Base-by-base conservation (phyloP, 805 yeast species). In the Schwanniomyces pseudopolymorphus region DNA sequence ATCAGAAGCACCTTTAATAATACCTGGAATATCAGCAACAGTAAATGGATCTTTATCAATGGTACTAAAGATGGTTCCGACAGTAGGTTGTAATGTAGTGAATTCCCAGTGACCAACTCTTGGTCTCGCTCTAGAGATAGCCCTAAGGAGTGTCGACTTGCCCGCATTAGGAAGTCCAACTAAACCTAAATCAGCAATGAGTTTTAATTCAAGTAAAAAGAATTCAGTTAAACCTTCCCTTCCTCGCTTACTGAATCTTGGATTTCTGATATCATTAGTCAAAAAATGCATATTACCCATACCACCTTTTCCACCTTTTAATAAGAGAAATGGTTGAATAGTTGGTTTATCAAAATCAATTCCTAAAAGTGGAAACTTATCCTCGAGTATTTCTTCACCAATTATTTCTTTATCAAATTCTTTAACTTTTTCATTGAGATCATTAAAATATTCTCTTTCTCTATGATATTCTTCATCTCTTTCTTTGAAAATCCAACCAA, bases 111-210 rank as follows among this genome's bases (percentile, higher is more conserved):
- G 96, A 0, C 98, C 99, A 11, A 94, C 87, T 46, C 88, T 74
- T 1, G 99, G 97, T 46, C 84, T 75, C 0, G 99, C 98, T 45
- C 83, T 81, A 0, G 97, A 88, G 13, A 94, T 89, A 8, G 95
- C 90, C 45, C 95, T 72, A 39, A 94, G 67, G 25, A 94, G 73
- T 0, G 97, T 89, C 3, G 96, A 89, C 61, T 94, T 94, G 0
- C 99, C 99, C 3, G 98, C 97, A 65, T 94, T 94, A 1, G 99
- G 99, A 16, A 94, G 72, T 0, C 99, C 99, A 19, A 94, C 96
- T 5, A 94, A 70, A 0, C 98, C 99, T 47, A 92, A 69, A 64
- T 94, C 98, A 0, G 99, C 99, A 46, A 94, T 75, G 33, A 90
- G 74, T 61, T 89, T 90, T 52, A 94, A 70, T 66, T 94, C 99